These are phyloP conservation scores for Yamadazyma scolyti DNA, from an alignment of 805 yeast species.

Conservation along the genomic window DNA sequence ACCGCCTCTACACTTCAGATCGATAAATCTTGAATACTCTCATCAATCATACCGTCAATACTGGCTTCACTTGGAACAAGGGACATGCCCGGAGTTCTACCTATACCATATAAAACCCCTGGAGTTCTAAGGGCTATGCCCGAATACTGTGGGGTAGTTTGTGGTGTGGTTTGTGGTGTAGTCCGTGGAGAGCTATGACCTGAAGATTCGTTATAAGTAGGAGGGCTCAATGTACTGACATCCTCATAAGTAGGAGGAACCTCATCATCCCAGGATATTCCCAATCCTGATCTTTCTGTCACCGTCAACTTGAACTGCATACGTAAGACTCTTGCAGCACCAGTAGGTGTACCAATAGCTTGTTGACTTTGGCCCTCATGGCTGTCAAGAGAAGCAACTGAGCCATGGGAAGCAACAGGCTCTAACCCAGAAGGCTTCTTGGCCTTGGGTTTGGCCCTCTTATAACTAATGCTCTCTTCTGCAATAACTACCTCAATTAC, in stretches of 20 bases:
- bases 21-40: constrained; percentile 29
- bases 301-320: constrained; percentile 88
- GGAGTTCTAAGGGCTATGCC: constrained; percentile 22
- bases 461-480: constrained; percentile 65
- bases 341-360: constrained; percentile 73
- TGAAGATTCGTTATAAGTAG: constrained; percentile 55
- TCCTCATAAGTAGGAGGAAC: constrained; percentile 96
- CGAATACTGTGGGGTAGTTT: constrained; percentile 9
- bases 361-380: constrained; percentile 1
- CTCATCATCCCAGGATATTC: constrained; percentile 98
- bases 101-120: constrained; percentile 41
- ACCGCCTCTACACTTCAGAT: too few relatives aligned
- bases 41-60: constrained; percentile 24
- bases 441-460: constrained; percentile 6
- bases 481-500: constrained; percentile 91
- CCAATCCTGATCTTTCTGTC: constrained; percentile 91
- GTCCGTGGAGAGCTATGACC: constrained; percentile 14
- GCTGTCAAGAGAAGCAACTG: constrained; percentile 9
- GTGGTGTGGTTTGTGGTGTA: constrained; percentile 16
- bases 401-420: constrained; percentile 22
- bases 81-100: constrained; percentile 34
- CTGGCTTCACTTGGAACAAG: background rate
- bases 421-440: constrained; percentile 13
- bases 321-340: constrained; percentile 89
- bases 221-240: constrained; percentile 81